Base-by-base conservation (phyloP, 2,329 filamentous ascomycete species). In the Hypoxylon sp. region DNA sequence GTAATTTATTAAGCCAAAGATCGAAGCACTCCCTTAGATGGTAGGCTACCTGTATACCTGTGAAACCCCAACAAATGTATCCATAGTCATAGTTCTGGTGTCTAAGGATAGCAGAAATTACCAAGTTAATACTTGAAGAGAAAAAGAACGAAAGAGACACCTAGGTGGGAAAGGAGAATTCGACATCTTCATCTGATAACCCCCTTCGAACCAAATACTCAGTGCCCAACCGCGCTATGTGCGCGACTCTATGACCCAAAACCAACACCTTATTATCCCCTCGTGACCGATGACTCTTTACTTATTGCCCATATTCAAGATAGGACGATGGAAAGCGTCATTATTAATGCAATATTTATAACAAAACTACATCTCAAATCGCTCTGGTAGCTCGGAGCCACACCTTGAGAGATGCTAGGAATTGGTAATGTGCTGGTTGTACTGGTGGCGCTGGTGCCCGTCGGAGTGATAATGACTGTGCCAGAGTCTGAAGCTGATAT, bases 331-430 rank as follows among this genome's bases (percentile, higher is more conserved):
- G 19, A 36, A 21, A 61, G 25, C 4, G 52, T 19, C 30, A 30
- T 17, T 7, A n/a, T 17, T 13, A 49, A 36, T 17, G 10, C 49
- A 2, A 51, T 32, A 41, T 17, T 50, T 36, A 32, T n/a, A 2
- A 30, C 28, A 9, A 25, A 30, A 17, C 21, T 30, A 23, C 10
- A 9, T 11, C 28, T 38, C 2, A 38, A 28, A 21, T 36, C 19
- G 9, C 14, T 38, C 19, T 30, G 51, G 23, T 57, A 25, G 2
- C 13, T 38, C 9, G 10, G 13, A 23, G 50, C 50, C 2, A 10
- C 28, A 41, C 45, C 34, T n/a, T 43, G 57, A 30, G 56, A 56
- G 9, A 43, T 21, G 14, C 14, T 65, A 1, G 56, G 25, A 32
- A 25, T 45, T 17, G 50, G 19, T 14, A 51, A 19, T 25, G 25